Evolutionary conservation across 2,329 filamentous ascomycete species (phyloP), one percentile per base, ranked within the genome.

Genomic region (Talaromyces amestolkiae): DNA sequence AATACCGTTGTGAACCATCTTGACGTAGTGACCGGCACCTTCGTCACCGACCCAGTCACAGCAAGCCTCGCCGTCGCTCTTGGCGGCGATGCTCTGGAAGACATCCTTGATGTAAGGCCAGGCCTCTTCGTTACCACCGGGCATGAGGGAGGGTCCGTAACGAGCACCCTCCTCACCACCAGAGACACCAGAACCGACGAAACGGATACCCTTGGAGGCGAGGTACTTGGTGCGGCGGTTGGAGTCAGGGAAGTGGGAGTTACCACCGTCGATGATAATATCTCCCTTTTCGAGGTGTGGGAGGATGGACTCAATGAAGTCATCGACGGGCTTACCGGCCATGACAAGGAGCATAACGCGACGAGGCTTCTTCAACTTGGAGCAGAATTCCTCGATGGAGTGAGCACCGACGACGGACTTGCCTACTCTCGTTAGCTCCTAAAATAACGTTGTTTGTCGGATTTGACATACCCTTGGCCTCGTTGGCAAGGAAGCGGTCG

Each of bases 1-100:
- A 76, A 99, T 99, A 87, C 95, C 95, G 84, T 99, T 99, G 90
- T 99, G 95, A 70, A 99, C 95, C 95, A 99, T 99, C 91, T 99
- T 99, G 86, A 99, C 94, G 87, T 97, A 99, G 89, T 99, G 95
- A 75, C 95, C 95, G 83, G 95, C 92, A 88, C 95, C 95, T 82
- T 98, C 93, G 83, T 98, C 95, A 85, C 95, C 95, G 75, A 99
- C 95, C 95, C 95, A 99, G 83, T 99, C 95, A 79, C 95, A 99
- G 89, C 95, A 99, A 71, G 95, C 84, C 87, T 99, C 95, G 76
- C 89, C 90, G 77, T 97, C 94, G 81, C 91, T 96, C 89, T 99
- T 98, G 81, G 95, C 95, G 70, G 95, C 87, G 79, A 99, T 97
- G 85, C 88, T 88, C 86, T 99, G 95, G 87, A 99, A 96, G 78